Base-by-base conservation (phyloP, 768 basidiomycete genomes). In the Termitomyces sp. region DNA sequence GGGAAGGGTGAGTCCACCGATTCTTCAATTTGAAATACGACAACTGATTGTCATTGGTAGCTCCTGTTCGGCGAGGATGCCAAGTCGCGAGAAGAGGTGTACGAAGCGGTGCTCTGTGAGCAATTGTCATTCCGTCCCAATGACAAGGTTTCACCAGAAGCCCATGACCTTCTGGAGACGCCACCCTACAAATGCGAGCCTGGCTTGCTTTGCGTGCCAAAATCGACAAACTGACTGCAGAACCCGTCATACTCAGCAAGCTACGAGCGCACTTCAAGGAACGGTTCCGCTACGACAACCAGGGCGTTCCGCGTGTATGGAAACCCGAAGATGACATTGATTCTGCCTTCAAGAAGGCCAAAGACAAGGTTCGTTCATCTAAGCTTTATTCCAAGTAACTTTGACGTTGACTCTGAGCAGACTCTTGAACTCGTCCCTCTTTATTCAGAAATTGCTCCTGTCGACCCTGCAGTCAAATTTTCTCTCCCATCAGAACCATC, bases 301-400 rank as follows among this genome's bases (percentile, higher is more conserved):
- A 83, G 1, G 95, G 96, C 38, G 89, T 98, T 2, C 97, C 97
- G 3, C 78, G 91, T n/a, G 95, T 99, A 2, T 99, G 97, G 97
- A 89, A 89, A 65, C 96, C 96, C 0, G 92, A 90, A 9, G 97
- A 99, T 64, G 97, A 99, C 66, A 96, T 98, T 56, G 96, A 98
- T 60, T 79, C 85, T 18, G 88, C 90, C 2, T 99, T 96, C 80
- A 90, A 82, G 68, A 88, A 84, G 64, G 95, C 96, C 7, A 92
- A 89, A 66, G 96, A 99, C 36, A 79, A 91, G 73, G 94, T 91
- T 58, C 27, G 80, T 70, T 29, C 5, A 25, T 44, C n/a, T n/a
- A 11, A 7, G n/a, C n/a, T 31, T 39, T 16, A 29, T 39, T 20
- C 23, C 16, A 13, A 23, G n/a, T 27, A 10, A 7, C 3, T 20